Evolutionary conservation across 2,329 filamentous ascomycete species (phyloP).

Genomic region (Fusarium secorum): DNA sequence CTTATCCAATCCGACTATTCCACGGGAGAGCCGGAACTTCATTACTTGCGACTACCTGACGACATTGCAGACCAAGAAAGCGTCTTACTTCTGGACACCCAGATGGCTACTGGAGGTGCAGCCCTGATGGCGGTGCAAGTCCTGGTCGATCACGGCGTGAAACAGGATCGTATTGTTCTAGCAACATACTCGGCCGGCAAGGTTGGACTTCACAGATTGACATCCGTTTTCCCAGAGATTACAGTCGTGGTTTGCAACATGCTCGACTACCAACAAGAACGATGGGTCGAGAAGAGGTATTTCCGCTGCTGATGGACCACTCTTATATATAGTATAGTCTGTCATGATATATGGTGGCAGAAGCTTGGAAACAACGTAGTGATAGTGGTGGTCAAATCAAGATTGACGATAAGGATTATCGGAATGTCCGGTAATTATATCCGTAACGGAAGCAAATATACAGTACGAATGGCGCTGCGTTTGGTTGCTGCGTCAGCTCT

Average conservation of each 20-base stretch:
- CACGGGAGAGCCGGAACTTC: conserved; percentile 90
- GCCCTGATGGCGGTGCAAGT: conserved; percentile 94
- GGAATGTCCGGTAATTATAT: conserved; percentile 2
- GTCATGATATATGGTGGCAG: background rate
- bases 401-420: background rate
- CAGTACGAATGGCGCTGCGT: background rate
- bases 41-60: conserved; percentile 82
- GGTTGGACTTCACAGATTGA: conserved; percentile 82
- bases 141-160: conserved; percentile 91
- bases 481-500: background rate
- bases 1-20: conserved; percentile 88
- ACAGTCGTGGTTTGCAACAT: conserved; percentile 86
- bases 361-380: background rate
- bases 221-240: conserved; percentile 87
- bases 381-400: conserved; percentile 8
- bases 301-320: conserved; percentile 73
- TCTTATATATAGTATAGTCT: conserved; percentile 13
- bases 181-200: conserved; percentile 91
- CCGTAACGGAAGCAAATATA: background rate
- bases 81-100: conserved; percentile 87
- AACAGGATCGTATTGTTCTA: conserved; percentile 84
- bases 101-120: conserved; percentile 90
- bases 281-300: conserved; percentile 91
- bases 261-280: conserved; percentile 80
- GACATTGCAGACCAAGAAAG: conserved; percentile 78